These are phyloP conservation scores for Coemansia erecta DNA, from an alignment of 192 early-diverging fungal genomes.

Conservation along the genomic window DNA sequence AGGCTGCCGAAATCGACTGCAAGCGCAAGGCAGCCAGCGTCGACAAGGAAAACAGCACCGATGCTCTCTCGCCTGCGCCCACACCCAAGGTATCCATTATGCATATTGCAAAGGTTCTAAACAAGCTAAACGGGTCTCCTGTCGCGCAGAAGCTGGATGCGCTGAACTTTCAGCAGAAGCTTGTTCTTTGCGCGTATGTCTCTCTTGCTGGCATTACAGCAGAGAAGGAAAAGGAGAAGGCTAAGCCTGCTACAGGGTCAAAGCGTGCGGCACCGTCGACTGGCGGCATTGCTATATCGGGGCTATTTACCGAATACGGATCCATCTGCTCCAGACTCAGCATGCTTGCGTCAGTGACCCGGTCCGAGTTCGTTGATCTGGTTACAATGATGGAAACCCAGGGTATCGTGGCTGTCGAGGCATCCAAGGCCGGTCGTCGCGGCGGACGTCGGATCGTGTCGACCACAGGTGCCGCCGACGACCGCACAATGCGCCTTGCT, in stretches of 20 bases:
- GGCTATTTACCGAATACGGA: constrained; percentile 56
- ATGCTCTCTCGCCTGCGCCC: constrained; percentile 1
- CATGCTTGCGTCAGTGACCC: constrained; percentile 65
- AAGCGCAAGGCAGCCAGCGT: constrained; percentile 41
- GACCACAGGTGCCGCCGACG: constrained; percentile 39
- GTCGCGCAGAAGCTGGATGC: constrained; percentile 62
- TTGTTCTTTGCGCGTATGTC: constrained; percentile 58
- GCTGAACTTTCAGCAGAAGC: constrained; percentile 79
- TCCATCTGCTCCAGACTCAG: constrained; percentile 52
- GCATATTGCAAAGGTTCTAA: constrained; percentile 73
- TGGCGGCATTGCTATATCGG: constrained; percentile 51
- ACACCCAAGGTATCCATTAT: constrained; percentile 75
- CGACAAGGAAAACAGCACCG: constrained; percentile 37
- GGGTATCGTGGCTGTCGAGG: constrained; percentile 57
- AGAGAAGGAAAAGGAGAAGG: constrained; percentile 4
- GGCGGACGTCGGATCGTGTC: constrained; percentile 33
- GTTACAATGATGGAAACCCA: constrained; percentile 69
- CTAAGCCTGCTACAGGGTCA: constrained; percentile 50
- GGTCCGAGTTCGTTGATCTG: constrained; percentile 73
- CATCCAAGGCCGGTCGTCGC: constrained; percentile 29
- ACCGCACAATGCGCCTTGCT: constrained; percentile 37
- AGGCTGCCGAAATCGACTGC: constrained; percentile 71
- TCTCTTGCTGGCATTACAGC: constrained; percentile 18
- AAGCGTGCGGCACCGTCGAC: constrained; percentile 45
- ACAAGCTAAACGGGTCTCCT: constrained; percentile 60